Evolutionary conservation across 352 stramenopile species (phyloP).

Genomic region (Phytopythium kandeliae): DNA sequence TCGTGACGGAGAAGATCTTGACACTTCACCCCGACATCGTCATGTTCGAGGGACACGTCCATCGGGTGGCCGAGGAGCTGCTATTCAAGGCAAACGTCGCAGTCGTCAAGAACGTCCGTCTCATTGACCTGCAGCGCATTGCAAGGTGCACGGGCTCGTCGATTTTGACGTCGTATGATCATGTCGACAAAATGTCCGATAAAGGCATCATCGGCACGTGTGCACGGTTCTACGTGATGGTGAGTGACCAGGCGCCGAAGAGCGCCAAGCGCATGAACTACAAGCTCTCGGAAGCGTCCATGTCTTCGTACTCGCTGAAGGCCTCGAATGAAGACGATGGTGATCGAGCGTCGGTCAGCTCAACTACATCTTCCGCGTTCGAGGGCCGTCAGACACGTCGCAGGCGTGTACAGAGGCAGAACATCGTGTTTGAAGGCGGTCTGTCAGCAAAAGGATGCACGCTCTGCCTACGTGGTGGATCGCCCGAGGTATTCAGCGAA

Average conservation of each 20-base stretch:
- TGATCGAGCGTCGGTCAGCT: background rate
- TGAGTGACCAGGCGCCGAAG: conserved; percentile 73
- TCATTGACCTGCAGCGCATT: conserved; percentile 75
- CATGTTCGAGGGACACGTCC: conserved; percentile 79
- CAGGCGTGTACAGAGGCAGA: conserved; percentile 70
- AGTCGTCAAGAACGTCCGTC: conserved; percentile 83
- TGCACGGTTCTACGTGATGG: conserved; percentile 79
- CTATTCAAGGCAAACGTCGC: conserved; percentile 70
- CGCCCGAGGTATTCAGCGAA: conserved; percentile 56
- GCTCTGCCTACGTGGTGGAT: conserved; percentile 72
- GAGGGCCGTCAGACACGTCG: conserved; percentile 13
- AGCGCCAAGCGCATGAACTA: conserved; percentile 53
- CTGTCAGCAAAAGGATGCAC: conserved; percentile 70
- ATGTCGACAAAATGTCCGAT: conserved; percentile 85
- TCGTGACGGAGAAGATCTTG: conserved; percentile 86
- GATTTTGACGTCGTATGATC: conserved; percentile 77
- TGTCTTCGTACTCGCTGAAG: conserved; percentile 1
- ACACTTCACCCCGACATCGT: conserved; percentile 82
- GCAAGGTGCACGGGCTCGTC: conserved; percentile 71
- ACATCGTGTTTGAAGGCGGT: conserved; percentile 84
- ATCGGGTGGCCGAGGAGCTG: conserved; percentile 78
- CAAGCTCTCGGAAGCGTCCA: conserved; percentile 13
- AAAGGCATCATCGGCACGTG: conserved; percentile 73
- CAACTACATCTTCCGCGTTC: background rate
- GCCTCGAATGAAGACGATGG: background rate